Percentiles rank a stretch among this genome's conserved stretches.
phyloP scores from a whole-genome alignment of 192 early-diverging fungal species.

The Polychytrium aggregatum region DNA sequence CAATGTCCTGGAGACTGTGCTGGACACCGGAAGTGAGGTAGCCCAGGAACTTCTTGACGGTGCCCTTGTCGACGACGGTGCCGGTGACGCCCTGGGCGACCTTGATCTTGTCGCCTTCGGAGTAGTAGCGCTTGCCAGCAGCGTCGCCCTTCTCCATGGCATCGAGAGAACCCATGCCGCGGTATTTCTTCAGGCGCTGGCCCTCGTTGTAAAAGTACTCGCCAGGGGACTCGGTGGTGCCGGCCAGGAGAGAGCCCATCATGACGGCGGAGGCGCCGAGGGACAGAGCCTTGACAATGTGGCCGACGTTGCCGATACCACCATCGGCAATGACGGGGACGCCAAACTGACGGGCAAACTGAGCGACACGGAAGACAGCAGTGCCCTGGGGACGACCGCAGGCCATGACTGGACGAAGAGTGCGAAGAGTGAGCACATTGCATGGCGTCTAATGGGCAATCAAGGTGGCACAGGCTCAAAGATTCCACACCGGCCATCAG shows the following conservation, averaged over 20 bases:
- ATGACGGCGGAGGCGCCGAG: conserved; percentile 95
- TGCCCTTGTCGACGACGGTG: conserved; percentile 95
- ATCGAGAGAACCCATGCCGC: conserved; percentile 97
- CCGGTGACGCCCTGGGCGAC: conserved; percentile 98
- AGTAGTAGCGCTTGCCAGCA: conserved; percentile 81
- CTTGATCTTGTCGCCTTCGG: conserved; percentile 94
- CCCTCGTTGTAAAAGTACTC: conserved; percentile 98
- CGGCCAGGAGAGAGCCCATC: conserved; percentile 97
- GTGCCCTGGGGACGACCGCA: conserved; percentile 97
- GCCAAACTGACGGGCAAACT: conserved; percentile 87
- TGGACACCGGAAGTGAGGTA: conserved; percentile 91
- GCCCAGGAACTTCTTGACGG: conserved; percentile 82
- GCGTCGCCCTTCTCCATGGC: conserved; percentile 80
- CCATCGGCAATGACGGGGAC: conserved; percentile 96
- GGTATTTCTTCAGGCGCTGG: conserved; percentile 95
- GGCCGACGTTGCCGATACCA: conserved; percentile 92
- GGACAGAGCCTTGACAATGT: conserved; percentile 91
- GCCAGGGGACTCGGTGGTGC: conserved; percentile 90
- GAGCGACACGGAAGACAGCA: conserved; percentile 89
- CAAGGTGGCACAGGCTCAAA: too few relatives aligned
- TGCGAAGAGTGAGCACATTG: too few relatives aligned
- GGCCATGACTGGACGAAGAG: conserved; percentile 57
- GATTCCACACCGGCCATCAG: too few relatives aligned
- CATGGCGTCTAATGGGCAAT: too few relatives aligned
- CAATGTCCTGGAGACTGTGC: conserved; percentile 97